Conservation (phyloP, 495 filamentous ascomycete species). For the Lindgomyces ingoldianus region DNA sequence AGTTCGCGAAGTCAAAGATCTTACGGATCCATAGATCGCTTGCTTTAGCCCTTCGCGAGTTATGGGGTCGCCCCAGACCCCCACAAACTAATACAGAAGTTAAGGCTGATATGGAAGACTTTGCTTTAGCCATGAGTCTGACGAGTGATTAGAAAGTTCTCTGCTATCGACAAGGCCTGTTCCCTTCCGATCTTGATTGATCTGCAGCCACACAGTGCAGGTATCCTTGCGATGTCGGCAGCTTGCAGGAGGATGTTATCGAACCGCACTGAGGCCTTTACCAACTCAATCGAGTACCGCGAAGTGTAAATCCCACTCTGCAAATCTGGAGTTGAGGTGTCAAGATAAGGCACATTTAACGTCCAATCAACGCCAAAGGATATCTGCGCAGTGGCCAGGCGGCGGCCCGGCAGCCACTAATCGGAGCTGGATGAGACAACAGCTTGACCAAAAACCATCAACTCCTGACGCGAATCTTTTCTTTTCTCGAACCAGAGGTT, state of each 20-base stretch:
- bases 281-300: constrained; percentile 24
- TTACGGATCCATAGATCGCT: not conserved
- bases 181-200: too few relatives aligned
- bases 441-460: constrained; percentile 23
- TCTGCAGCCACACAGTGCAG: not conserved
- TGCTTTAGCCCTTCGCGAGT: not conserved
- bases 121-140: too few relatives aligned
- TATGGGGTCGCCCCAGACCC: too few relatives aligned
- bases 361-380: constrained; percentile 11
- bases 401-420: not conserved
- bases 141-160: too few relatives aligned
- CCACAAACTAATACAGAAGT: not conserved
- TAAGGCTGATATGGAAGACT: too few relatives aligned
- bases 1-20: not conserved
- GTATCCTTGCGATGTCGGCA: not conserved
- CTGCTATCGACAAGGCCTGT: too few relatives aligned
- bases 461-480: constrained; percentile 10
- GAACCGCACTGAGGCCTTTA: not conserved
- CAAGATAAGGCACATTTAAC: constrained; percentile 20
- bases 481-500: constrained; percentile 8
- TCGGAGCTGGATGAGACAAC: constrained; percentile 25
- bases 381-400: not conserved
- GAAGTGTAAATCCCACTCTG: constrained; percentile 17
- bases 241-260: constrained; percentile 9
- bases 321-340: constrained; percentile 2